Percentiles rank a stretch among this genome's conserved stretches.
Conservation (phyloP, 176 grass and related monocot genomes). For the Juncus effusus region DNA sequence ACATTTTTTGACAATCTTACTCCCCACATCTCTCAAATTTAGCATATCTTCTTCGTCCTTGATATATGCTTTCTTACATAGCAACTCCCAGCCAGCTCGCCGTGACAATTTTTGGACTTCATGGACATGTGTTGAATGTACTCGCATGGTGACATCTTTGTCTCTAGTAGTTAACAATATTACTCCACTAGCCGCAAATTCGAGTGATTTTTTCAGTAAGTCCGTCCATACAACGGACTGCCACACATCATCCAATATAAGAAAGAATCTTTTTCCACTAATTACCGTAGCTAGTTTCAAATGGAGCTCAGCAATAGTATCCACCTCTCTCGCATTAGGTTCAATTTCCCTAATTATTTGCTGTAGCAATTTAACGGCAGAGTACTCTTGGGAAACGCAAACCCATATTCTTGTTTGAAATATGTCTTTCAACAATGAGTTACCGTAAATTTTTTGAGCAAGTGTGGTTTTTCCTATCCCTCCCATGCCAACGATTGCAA, state of each 20-base stretch:
- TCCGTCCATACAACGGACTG: slow-evolving; percentile 14
- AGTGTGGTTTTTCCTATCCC: slow-evolving; percentile 34
- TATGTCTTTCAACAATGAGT: slow-evolving; percentile 5
- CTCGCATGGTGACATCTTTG: slow-evolving; percentile 8
- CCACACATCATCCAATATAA: slow-evolving; percentile 49
- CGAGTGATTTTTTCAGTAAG: slow-evolving; percentile 18
- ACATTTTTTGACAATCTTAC: slow-evolving; percentile 36
- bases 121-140: slow-evolving; percentile 23
- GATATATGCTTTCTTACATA: slow-evolving; percentile 31
- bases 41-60: slow-evolving; percentile 19
- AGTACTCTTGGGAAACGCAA: slow-evolving; percentile 23
- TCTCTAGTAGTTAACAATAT: slow-evolving; percentile 36
- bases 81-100: slow-evolving; percentile 26
- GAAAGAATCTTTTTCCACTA: slow-evolving; percentile 20
- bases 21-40: background rate
- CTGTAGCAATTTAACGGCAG: background rate
- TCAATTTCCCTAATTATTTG: background rate
- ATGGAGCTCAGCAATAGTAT: slow-evolving; percentile 21
- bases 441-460: slow-evolving; percentile 35
- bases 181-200: slow-evolving; percentile 9
- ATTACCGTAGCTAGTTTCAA: background rate
- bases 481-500: slow-evolving; percentile 29
- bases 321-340: background rate
- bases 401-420: slow-evolving; percentile 27
- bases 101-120: slow-evolving; percentile 30